Conservation (phyloP, 441 rosid species). For the Erodium trifolium region DNA sequence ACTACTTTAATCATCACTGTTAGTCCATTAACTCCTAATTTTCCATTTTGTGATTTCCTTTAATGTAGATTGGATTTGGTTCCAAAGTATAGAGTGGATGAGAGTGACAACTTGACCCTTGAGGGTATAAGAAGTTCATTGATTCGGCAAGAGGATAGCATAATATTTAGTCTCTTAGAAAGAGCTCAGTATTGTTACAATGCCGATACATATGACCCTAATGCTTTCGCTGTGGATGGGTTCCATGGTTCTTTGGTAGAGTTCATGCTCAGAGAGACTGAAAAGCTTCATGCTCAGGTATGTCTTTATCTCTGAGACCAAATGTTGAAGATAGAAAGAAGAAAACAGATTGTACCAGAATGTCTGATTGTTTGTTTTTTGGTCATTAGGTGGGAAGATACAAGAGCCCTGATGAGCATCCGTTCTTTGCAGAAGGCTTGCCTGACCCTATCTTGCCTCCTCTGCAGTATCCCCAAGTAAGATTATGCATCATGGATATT, state of each 20-base stretch:
- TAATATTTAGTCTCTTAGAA: constrained; percentile 68
- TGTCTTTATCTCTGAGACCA: constrained; percentile 9
- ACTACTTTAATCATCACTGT: too few species aligned
- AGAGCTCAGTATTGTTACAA: constrained; percentile 79
- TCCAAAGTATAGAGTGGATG: too few species aligned
- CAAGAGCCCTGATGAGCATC: constrained; percentile 90
- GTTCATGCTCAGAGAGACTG: constrained; percentile 71
- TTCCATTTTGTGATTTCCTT: too few species aligned
- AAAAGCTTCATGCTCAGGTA: constrained; percentile 79
- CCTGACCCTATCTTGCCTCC: constrained; percentile 34
- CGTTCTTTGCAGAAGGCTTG: constrained; percentile 65
- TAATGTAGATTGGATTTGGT: too few species aligned
- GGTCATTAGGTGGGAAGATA: constrained; percentile 67
- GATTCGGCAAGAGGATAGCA: constrained; percentile 86
- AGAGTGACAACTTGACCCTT: constrained; percentile 33
- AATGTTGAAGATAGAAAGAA: neutral
- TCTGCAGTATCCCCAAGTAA: constrained; percentile 66
- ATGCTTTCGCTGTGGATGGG: constrained; percentile 66
- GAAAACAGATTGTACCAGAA: neutral
- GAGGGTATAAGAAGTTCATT: constrained; percentile 64
- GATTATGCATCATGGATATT: neutral
- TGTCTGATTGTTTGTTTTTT: constrained; percentile 17
- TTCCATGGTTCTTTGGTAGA: constrained; percentile 80
- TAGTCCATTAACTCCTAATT: too few species aligned
- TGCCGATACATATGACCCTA: constrained; percentile 66